Evolutionary conservation across 179 eudicot species (phyloP).

Genomic region (Silene vulgaris): DNA sequence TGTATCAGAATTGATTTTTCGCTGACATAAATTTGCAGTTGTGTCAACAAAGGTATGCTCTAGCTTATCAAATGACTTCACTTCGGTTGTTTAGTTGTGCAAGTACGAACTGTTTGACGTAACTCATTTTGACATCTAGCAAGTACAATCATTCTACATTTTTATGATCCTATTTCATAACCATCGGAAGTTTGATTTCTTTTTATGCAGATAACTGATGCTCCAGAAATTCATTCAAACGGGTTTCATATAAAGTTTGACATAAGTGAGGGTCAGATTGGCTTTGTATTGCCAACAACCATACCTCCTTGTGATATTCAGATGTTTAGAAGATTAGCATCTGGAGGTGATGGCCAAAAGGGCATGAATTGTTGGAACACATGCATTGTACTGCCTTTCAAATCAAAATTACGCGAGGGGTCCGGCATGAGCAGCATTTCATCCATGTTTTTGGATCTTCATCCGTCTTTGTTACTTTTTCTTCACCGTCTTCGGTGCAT

Average conservation of each 20-base stretch:
- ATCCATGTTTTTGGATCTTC: conserved; percentile 88
- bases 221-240: conserved; percentile 98
- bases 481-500: conserved; percentile 94
- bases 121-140: not conserved
- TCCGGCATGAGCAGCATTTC: conserved; percentile 44
- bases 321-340: conserved; percentile 42
- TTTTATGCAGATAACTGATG: conserved; percentile 79
- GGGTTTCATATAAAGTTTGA: conserved; percentile 97
- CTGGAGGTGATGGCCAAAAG: conserved; percentile 32
- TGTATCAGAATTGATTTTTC: no score
- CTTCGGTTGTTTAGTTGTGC: not conserved
- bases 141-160: not conserved
- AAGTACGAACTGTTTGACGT: not conserved
- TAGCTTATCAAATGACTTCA: not conserved
- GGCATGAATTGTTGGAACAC: conserved; percentile 60
- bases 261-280: conserved; percentile 85
- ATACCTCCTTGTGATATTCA: conserved; percentile 72
- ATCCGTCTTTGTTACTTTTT: conserved; percentile 88
- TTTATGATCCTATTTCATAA: not conserved
- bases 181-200: conserved; percentile 16
- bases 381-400: conserved; percentile 93
- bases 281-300: conserved; percentile 82
- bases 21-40: no score
- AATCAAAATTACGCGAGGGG: conserved; percentile 46
- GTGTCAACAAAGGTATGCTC: no score